Conservation (phyloP, 164 flowering plant species). For the Stephania japonica region DNA sequence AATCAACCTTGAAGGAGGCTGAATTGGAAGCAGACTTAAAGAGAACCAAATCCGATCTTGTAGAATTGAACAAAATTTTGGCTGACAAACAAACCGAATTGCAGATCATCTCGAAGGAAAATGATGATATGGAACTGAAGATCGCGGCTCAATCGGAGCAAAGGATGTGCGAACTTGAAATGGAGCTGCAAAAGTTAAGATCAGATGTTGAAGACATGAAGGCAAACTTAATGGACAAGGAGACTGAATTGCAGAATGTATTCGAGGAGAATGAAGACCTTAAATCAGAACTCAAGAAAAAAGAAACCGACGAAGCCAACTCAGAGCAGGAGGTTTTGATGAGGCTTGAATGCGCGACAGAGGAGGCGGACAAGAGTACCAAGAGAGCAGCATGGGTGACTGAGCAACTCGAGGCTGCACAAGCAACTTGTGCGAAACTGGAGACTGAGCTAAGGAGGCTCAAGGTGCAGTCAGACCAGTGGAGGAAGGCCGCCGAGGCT, state of each 20-base stretch:
- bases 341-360: constrained; percentile 48
- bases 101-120: constrained; percentile 64
- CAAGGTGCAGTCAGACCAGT: constrained; percentile 88
- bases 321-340: constrained; percentile 53
- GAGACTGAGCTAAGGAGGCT: constrained; percentile 79
- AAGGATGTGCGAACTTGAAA: constrained; percentile 32
- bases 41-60: constrained; percentile 36
- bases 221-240: constrained; percentile 61
- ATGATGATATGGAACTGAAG: constrained; percentile 43
- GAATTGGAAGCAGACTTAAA: constrained; percentile 46
- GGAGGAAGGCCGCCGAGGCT: constrained; percentile 99
- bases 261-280: constrained; percentile 65
- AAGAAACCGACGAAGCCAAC: constrained; percentile 28
- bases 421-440: constrained; percentile 57
- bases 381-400: constrained; percentile 43
- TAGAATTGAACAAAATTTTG: constrained; percentile 54
- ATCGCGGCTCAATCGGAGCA: constrained; percentile 26
- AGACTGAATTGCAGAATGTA: constrained; percentile 56
- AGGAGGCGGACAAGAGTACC: constrained; percentile 62
- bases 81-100: constrained; percentile 84
- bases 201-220: constrained; percentile 38
- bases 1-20: constrained; percentile 34
- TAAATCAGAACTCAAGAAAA: constrained; percentile 39
- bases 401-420: constrained; percentile 80
- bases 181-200: constrained; percentile 32